phyloP scores from a whole-genome alignment of 1,284 basidiomycete species.

The Marasmius fiardii region DNA sequence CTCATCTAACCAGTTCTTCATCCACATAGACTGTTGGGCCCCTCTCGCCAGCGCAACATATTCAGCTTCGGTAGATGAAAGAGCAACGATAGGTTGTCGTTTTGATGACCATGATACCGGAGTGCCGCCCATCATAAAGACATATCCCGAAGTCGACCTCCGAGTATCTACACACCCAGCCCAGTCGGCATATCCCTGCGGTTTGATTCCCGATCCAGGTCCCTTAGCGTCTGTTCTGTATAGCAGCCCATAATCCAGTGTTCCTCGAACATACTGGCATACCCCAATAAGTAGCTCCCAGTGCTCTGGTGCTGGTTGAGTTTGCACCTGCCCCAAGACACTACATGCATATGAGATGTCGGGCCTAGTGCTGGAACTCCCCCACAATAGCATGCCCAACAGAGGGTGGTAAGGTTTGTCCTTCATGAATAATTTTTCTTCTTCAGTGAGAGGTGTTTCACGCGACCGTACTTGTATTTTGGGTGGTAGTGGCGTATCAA shows the following conservation, averaged over 20 bases:
- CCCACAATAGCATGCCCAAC: conserved; percentile 6
- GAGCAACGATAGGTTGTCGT: conserved; percentile 1
- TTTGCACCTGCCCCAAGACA: no score
- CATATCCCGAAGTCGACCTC: conserved; percentile 9
- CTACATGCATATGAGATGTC: no score
- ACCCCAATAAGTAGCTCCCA: no score
- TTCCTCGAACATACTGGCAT: no score
- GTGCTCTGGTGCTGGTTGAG: no score
- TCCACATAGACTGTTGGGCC: neutral
- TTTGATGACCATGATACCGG: conserved; percentile 15
- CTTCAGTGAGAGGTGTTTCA: neutral
- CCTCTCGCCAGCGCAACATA: neutral
- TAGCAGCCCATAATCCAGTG: neutral
- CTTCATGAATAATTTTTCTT: conserved; percentile 11
- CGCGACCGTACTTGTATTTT: neutral
- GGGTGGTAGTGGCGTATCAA: neutral
- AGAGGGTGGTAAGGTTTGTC: conserved; percentile 12
- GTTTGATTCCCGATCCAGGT: neutral
- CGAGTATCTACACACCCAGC: conserved; percentile 6
- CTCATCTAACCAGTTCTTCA: neutral
- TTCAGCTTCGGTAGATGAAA: no score
- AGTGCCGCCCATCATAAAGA: conserved; percentile 11
- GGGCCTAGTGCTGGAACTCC: no score
- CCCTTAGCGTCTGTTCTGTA: neutral
- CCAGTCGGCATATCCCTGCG: conserved; percentile 9